A percentile compares a stretch with the other conserved stretches of the same genome.
Evolutionary conservation across 2,329 filamentous ascomycete genomes (phyloP).

Genomic region (Cordyceps cateniannulata): DNA sequence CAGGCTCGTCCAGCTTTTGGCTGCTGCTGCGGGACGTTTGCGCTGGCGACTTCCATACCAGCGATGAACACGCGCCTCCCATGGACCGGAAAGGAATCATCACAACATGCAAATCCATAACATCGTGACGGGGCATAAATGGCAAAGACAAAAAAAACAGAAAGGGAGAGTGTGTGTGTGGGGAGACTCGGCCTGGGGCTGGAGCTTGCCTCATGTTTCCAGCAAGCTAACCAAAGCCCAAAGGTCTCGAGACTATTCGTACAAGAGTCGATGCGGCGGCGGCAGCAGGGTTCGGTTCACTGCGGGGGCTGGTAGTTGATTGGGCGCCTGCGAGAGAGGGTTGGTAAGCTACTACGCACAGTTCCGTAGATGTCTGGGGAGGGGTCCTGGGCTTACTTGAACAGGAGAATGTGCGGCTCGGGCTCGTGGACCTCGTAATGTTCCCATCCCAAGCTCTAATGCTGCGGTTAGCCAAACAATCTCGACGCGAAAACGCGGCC

Average conservation of each 20-base stretch:
- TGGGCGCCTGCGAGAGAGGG: constrained; percentile 54
- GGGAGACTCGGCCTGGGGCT: not conserved
- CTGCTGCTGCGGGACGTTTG: not conserved
- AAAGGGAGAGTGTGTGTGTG: not conserved
- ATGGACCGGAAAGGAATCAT: constrained; percentile 11
- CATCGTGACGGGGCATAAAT: constrained; percentile 19
- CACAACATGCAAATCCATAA: constrained; percentile 19
- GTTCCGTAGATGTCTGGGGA: not conserved
- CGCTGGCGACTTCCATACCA: not conserved
- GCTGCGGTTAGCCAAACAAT: not conserved
- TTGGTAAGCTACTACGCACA: not conserved
- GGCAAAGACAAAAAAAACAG: constrained; percentile 15
- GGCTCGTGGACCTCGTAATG: constrained; percentile 99
- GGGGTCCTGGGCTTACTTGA: constrained; percentile 66
- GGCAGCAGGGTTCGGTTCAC: constrained; percentile 23
- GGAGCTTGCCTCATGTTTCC: not conserved
- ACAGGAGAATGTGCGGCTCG: constrained; percentile 94
- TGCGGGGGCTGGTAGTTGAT: constrained; percentile 76
- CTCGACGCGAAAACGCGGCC: not conserved
- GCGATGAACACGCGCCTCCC: not conserved
- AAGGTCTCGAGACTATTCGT: constrained; percentile 7
- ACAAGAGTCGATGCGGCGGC: constrained; percentile 1
- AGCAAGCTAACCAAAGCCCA: not conserved
- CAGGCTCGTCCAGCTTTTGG: not conserved
- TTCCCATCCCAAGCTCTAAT: constrained; percentile 93